Evolutionary conservation across 2,329 filamentous ascomycete genomes (phyloP).

Genomic region (Monosporascus sp.): DNA sequence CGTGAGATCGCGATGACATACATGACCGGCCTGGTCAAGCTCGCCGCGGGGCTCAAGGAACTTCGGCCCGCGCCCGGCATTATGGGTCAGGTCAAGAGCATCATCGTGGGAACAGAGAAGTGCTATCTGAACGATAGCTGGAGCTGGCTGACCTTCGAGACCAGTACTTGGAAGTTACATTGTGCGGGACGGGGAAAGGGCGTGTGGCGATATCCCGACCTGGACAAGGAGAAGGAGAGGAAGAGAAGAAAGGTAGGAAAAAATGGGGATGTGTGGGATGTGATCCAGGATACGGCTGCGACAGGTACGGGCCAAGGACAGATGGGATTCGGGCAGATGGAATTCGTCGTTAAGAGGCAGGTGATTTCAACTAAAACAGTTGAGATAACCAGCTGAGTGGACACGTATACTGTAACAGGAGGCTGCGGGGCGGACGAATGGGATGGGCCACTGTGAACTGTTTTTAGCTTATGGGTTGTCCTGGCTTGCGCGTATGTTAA

Average conservation of each 20-base stretch:
- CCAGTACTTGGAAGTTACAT: constrained; percentile 23
- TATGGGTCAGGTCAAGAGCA: constrained; percentile 40
- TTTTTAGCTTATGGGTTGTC: too few species aligned
- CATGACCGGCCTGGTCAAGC: constrained; percentile 36
- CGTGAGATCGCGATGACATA: constrained; percentile 35
- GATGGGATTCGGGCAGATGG: too few species aligned
- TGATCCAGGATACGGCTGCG: too few species aligned
- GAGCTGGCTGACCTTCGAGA: constrained; percentile 38
- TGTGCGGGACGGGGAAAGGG: background rate
- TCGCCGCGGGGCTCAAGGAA: constrained; percentile 36
- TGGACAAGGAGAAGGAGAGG: background rate
- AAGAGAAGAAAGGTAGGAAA: background rate
- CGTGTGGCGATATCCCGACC: background rate
- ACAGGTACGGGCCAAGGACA: too few species aligned
- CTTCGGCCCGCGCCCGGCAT: constrained; percentile 39
- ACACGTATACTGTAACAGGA: too few species aligned
- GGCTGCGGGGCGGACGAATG: too few species aligned
- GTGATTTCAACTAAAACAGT: too few species aligned
- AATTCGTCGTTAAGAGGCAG: too few species aligned
- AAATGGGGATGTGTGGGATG: background rate
- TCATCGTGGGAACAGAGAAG: constrained; percentile 33
- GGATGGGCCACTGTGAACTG: too few species aligned
- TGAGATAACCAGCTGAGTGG: too few species aligned
- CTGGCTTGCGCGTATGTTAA: too few species aligned
- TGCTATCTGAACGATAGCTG: constrained; percentile 43